These are phyloP conservation scores for Porodaedalea pini DNA, from an alignment of 1,284 basidiomycete genomes.

Conservation along the genomic window DNA sequence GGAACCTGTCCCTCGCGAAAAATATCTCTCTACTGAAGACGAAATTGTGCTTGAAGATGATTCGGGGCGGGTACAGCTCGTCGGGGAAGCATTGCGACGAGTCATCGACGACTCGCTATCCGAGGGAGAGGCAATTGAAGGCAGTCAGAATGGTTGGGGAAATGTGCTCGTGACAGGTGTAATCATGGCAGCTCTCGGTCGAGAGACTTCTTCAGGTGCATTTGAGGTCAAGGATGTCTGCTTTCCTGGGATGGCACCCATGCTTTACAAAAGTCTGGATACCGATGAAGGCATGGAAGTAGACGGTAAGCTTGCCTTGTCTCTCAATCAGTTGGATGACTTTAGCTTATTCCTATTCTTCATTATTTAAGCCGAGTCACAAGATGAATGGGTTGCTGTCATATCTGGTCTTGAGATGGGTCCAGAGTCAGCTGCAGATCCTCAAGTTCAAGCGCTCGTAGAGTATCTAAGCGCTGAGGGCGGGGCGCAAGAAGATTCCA, in stretches of 20 bases:
- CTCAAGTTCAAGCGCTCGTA: conserved; percentile 74
- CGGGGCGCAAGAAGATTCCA: conserved; percentile 65
- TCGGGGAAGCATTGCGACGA: conserved; percentile 55
- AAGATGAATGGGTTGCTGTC: conserved; percentile 75
- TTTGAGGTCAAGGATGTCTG: conserved; percentile 94
- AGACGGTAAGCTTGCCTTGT: conserved; percentile 36
- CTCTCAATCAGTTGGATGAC: background rate
- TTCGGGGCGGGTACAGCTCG: conserved; percentile 85
- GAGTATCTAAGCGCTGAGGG: conserved; percentile 88
- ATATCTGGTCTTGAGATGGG: conserved; percentile 81
- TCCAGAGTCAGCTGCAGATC: conserved; percentile 59
- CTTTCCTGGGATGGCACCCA: conserved; percentile 77
- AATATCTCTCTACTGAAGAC: conserved; percentile 79
- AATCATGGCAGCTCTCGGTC: conserved; percentile 85
- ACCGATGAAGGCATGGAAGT: conserved; percentile 37
- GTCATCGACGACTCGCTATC: background rate
- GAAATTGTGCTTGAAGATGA: conserved; percentile 92
- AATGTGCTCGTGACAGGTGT: conserved; percentile 83
- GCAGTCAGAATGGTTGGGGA: conserved; percentile 35
- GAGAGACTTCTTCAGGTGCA: conserved; percentile 85
- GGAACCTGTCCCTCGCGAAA: conserved; percentile 69
- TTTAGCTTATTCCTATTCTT: conserved; percentile 24
- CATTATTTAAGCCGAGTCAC: conserved; percentile 21
- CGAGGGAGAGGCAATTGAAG: background rate
- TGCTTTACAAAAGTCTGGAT: conserved; percentile 36